Conservation (phyloP, 1,284 basidiomycete genomes). For the Pseudozyma sp. region DNA sequence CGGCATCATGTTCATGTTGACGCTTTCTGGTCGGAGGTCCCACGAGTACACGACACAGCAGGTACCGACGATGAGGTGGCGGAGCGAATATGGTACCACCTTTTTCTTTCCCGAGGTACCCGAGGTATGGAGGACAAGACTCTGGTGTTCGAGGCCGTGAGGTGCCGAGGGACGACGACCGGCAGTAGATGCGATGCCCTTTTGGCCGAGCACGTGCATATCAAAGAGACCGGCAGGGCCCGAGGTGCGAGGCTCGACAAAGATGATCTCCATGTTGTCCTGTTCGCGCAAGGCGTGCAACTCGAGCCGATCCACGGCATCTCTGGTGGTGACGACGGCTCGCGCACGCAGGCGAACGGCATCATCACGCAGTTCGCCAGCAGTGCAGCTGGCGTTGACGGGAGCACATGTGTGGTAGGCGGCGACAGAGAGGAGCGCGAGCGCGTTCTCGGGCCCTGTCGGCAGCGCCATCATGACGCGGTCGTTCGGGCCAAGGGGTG, state of each 20-base stretch:
- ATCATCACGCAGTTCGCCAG: conserved; percentile 67
- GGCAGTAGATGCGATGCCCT: conserved; percentile 35
- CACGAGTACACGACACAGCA: conserved; percentile 67
- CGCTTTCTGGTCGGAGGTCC: conserved; percentile 64
- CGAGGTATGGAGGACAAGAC: conserved; percentile 67
- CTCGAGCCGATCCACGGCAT: conserved; percentile 63
- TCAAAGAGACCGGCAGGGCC: conserved; percentile 67
- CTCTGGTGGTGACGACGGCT: conserved; percentile 65
- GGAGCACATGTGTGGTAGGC: conserved; percentile 67
- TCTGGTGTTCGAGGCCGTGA: conserved; percentile 64
- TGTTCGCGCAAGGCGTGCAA: conserved; percentile 55
- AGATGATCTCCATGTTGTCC: conserved; percentile 66
- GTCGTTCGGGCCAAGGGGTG: conserved; percentile 62
- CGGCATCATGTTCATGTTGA: conserved; percentile 70
- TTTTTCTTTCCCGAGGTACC: conserved; percentile 69
- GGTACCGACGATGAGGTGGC: conserved; percentile 67
- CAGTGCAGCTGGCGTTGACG: conserved; percentile 67
- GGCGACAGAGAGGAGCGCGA: conserved; percentile 64
- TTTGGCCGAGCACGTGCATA: conserved; percentile 55
- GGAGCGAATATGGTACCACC: conserved; percentile 67
- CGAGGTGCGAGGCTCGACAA: conserved; percentile 58
- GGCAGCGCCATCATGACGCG: conserved; percentile 68
- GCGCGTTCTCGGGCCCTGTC: conserved; percentile 66
- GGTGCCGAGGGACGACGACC: conserved; percentile 54
- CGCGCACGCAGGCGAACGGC: conserved; percentile 65